These are phyloP conservation scores for Solanum clarkiae DNA, from an alignment of 257 asterid genomes.

Conservation along the genomic window DNA sequence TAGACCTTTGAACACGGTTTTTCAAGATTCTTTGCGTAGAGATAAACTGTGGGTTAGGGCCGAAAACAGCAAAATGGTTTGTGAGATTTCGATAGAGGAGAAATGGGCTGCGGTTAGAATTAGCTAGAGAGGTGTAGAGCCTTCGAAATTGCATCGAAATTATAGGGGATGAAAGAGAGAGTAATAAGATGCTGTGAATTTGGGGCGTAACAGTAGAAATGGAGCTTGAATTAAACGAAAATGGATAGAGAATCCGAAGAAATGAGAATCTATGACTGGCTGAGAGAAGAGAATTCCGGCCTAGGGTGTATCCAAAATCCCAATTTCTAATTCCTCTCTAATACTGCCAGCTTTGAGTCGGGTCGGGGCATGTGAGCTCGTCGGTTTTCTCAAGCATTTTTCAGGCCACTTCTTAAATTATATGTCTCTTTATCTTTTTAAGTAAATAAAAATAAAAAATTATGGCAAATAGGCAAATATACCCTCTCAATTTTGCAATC, in stretches of 20 bases:
- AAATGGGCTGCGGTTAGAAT: constrained; percentile 28
- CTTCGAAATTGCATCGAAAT: constrained; percentile 60
- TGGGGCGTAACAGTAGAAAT: not conserved
- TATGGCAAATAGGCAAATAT: not conserved
- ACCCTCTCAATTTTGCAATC: not conserved
- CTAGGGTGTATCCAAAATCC: not conserved
- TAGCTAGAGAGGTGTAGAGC: constrained; percentile 30
- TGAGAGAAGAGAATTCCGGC: not conserved
- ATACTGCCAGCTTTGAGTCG: not conserved
- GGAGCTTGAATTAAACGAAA: not conserved
- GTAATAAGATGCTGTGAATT: not conserved
- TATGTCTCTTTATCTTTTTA: too few species aligned
- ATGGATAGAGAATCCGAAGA: not conserved
- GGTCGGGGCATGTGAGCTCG: not conserved
- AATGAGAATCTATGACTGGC: not conserved
- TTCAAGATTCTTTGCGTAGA: not conserved
- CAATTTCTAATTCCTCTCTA: not conserved
- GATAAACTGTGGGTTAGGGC: constrained; percentile 11
- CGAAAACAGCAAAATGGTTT: constrained; percentile 23
- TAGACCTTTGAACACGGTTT: constrained; percentile 10
- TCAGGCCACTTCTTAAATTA: not conserved
- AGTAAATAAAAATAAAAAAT: too few species aligned
- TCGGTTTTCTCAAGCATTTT: not conserved
- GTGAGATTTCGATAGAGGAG: constrained; percentile 13
- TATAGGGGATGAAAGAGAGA: not conserved